Conservation (phyloP, 805 yeast species). For the Kluyveromyces lactis region DNA sequence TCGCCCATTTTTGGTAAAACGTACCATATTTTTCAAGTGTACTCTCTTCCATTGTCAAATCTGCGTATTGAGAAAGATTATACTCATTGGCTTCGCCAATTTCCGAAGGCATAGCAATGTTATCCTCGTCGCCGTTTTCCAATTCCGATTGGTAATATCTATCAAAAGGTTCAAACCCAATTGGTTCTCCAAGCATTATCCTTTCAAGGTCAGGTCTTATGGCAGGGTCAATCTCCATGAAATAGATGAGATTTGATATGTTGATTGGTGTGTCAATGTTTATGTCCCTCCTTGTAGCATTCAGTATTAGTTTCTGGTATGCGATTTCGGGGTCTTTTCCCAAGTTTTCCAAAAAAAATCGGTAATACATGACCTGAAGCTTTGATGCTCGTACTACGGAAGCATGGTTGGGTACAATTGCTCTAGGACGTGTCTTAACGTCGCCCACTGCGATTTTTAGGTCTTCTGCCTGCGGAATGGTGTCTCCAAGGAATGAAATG, state of each 20-base stretch:
- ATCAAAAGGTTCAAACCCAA: conserved; percentile 39
- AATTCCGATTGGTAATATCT: neutral
- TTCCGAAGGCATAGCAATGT: neutral
- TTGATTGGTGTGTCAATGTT: conserved; percentile 43
- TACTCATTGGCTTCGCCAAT: conserved; percentile 3
- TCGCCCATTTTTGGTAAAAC: conserved; percentile 39
- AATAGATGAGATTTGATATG: conserved; percentile 31
- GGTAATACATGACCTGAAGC: conserved; percentile 55
- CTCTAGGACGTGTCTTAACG: conserved; percentile 49
- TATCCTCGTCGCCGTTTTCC: neutral
- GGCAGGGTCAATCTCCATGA: conserved; percentile 32
- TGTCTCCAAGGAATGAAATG: conserved; percentile 11
- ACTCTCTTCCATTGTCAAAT: conserved; percentile 12
- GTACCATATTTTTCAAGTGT: conserved; percentile 20
- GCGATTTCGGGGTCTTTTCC: conserved; percentile 23
- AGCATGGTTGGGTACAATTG: conserved; percentile 39
- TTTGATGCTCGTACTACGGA: conserved; percentile 43
- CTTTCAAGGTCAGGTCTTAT: conserved; percentile 36
- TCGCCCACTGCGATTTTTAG: conserved; percentile 38
- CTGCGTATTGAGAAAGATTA: conserved; percentile 13
- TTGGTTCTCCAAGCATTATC: conserved; percentile 37
- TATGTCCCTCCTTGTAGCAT: conserved; percentile 39
- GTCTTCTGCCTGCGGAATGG: conserved; percentile 1
- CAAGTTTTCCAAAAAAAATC: conserved; percentile 38
- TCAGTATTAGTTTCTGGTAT: conserved; percentile 37